phyloP scores from a whole-genome alignment of 805 yeast species.

The Starmerella tilneyi region DNA sequence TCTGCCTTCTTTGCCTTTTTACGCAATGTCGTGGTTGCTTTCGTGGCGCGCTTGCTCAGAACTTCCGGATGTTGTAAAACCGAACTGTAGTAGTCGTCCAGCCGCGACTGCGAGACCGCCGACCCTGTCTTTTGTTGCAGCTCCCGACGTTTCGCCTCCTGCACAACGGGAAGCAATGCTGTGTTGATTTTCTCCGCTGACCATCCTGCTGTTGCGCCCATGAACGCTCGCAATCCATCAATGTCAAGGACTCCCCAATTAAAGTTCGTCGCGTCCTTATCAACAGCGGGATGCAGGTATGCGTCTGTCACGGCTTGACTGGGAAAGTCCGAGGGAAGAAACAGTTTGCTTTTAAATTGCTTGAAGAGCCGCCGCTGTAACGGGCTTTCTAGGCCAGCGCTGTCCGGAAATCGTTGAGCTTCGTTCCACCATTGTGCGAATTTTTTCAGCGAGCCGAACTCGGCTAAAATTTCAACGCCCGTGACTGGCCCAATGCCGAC shows the following conservation, averaged over 20 bases:
- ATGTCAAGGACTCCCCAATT: slow-evolving; percentile 86
- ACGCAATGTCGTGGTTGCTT: slow-evolving; percentile 17
- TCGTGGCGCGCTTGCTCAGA: slow-evolving; percentile 27
- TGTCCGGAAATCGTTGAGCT: slow-evolving; percentile 33
- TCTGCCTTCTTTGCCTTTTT: not conserved
- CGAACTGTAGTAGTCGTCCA: slow-evolving; percentile 25
- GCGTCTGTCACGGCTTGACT: slow-evolving; percentile 60
- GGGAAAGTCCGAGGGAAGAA: slow-evolving; percentile 57
- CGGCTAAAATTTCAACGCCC: slow-evolving; percentile 82
- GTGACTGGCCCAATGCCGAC: slow-evolving; percentile 91
- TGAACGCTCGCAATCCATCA: slow-evolving; percentile 61
- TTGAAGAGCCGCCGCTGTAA: slow-evolving; percentile 43
- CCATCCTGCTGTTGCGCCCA: slow-evolving; percentile 74
- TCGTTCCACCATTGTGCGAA: slow-evolving; percentile 51
- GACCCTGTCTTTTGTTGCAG: slow-evolving; percentile 16
- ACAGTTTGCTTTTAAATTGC: slow-evolving; percentile 50
- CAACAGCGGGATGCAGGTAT: slow-evolving; percentile 72
- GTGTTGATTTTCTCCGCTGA: slow-evolving; percentile 63
- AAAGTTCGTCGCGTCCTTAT: slow-evolving; percentile 63
- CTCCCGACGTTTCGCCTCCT: slow-evolving; percentile 49
- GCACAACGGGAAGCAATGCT: slow-evolving; percentile 72
- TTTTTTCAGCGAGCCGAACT: slow-evolving; percentile 44
- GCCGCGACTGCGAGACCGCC: slow-evolving; percentile 19
- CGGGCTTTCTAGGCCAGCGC: slow-evolving; percentile 33
- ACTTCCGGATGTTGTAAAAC: slow-evolving; percentile 24